Evolutionary conservation across 2,329 filamentous ascomycete genomes (phyloP).

Genomic region (Apiospora malaysiana): DNA sequence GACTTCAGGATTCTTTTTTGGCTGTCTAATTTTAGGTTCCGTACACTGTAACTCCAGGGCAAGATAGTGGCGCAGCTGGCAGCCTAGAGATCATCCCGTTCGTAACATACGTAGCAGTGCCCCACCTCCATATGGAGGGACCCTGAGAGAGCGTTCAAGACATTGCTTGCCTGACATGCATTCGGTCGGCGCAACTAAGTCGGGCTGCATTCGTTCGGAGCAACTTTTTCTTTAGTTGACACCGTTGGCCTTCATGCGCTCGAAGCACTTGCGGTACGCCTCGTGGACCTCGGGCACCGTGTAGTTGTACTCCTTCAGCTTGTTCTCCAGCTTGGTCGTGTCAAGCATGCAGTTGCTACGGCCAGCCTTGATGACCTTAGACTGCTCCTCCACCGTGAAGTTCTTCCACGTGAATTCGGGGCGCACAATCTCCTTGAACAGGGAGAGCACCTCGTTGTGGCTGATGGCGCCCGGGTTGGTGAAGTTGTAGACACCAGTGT

Average conservation of each 20-base stretch:
- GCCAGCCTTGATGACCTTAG: slow-evolving; percentile 70
- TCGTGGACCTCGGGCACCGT: slow-evolving; percentile 66
- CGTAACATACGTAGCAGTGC: neutral
- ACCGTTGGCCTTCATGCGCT: slow-evolving; percentile 65
- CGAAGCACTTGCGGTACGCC: slow-evolving; percentile 67
- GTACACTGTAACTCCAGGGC: neutral
- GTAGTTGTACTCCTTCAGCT: slow-evolving; percentile 64
- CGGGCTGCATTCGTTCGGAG: neutral
- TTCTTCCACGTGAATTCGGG: slow-evolving; percentile 68
- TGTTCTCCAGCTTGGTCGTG: slow-evolving; percentile 64
- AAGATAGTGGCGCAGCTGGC: slow-evolving; percentile 16
- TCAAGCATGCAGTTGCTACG: slow-evolving; percentile 71
- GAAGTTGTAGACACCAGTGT: slow-evolving; percentile 72
- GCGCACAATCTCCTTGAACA: slow-evolving; percentile 69
- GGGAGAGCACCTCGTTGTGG: slow-evolving; percentile 70
- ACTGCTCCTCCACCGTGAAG: slow-evolving; percentile 69
- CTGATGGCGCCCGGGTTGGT: slow-evolving; percentile 74
- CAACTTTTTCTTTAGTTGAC: slow-evolving; percentile 47
- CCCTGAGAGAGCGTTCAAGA: slow-evolving; percentile 9
- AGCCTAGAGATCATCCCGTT: slow-evolving; percentile 16
- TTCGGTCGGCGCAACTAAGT: too few species aligned
- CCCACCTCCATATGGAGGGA: neutral
- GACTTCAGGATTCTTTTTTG: neutral
- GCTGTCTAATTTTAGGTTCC: neutral
- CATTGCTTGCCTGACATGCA: neutral